phyloP scores from a whole-genome alignment of 1,284 basidiomycete genomes.

The Leccinum pallidistipes region DNA sequence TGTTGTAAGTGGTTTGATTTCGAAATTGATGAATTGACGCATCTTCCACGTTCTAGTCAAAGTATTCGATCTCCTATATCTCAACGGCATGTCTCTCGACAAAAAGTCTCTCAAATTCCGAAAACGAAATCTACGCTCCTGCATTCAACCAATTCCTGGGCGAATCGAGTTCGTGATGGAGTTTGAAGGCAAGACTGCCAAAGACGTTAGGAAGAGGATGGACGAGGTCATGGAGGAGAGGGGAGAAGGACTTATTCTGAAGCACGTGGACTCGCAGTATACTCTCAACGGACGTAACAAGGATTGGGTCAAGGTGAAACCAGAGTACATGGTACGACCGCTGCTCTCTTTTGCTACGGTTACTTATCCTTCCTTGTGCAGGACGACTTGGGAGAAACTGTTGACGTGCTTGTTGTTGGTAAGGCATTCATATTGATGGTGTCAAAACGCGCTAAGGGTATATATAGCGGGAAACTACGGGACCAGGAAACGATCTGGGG shows the following conservation, averaged over 20 bases:
- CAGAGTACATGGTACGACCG: conserved; percentile 82
- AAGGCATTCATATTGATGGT: conserved; percentile 22
- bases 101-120: conserved; percentile 63
- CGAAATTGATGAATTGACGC: not conserved
- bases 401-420: conserved; percentile 88
- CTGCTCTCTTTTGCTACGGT: not conserved
- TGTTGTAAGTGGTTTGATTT: conserved; percentile 68
- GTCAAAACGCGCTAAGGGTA: not conserved
- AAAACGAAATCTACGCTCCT: conserved; percentile 67
- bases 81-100: conserved; percentile 74
- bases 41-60: conserved; percentile 62
- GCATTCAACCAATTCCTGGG: conserved; percentile 66
- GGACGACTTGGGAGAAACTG: conserved; percentile 88
- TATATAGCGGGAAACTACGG: conserved; percentile 71
- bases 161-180: conserved; percentile 78
- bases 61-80: conserved; percentile 88
- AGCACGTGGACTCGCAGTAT: conserved; percentile 80
- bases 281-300: conserved; percentile 80
- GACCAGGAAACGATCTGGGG: conserved; percentile 68
- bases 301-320: conserved; percentile 94
- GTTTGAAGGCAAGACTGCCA: conserved; percentile 69
- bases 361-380: conserved; percentile 31
- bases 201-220: conserved; percentile 78
- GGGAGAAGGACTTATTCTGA: conserved; percentile 91
- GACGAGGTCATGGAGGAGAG: conserved; percentile 79